Evolutionary conservation across 2,329 filamentous ascomycete genomes (phyloP).

Genomic region (Ceratocystis destructans): DNA sequence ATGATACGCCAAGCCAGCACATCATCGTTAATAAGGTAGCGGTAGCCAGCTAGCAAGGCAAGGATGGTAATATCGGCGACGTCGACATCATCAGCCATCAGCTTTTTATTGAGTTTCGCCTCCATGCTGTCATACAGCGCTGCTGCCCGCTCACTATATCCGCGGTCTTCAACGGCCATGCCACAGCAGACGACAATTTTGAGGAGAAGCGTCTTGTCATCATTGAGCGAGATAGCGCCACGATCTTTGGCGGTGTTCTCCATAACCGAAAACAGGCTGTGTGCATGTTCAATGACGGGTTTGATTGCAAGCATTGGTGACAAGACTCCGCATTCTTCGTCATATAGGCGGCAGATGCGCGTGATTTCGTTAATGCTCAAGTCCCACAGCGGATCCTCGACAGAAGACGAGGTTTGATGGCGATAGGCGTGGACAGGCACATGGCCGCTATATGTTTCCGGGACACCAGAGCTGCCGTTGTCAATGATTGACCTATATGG

Average conservation of each 20-base stretch:
- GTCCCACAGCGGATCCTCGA: constrained; percentile 62
- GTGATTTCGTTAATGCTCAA: constrained; percentile 68
- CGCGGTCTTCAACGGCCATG: constrained; percentile 63
- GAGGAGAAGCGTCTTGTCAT: constrained; percentile 50
- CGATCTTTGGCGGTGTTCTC: constrained; percentile 33
- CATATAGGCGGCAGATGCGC: constrained; percentile 63
- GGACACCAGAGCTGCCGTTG: constrained; percentile 13
- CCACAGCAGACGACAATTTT: constrained; percentile 75
- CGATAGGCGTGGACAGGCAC: constrained; percentile 6
- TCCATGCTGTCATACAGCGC: constrained; percentile 66
- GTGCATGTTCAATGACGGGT: constrained; percentile 54
- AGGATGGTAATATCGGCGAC: constrained; percentile 38
- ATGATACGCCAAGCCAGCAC: constrained; percentile 75
- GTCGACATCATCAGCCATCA: constrained; percentile 40
- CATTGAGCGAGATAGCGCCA: constrained; percentile 30
- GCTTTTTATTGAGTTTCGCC: constrained; percentile 51
- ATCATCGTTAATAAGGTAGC: constrained; percentile 79
- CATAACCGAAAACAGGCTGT: constrained; percentile 57
- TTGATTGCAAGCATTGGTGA: constrained; percentile 74
- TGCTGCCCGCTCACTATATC: constrained; percentile 60
- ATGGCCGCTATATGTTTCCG: constrained; percentile 4
- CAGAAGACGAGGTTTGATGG: constrained; percentile 3
- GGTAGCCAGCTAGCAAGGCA: constrained; percentile 47
- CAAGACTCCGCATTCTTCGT: constrained; percentile 86
- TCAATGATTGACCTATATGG: constrained; percentile 14